These are phyloP conservation scores for Starmerella geochares DNA, from an alignment of 805 yeast genomes.

Conservation along the genomic window DNA sequence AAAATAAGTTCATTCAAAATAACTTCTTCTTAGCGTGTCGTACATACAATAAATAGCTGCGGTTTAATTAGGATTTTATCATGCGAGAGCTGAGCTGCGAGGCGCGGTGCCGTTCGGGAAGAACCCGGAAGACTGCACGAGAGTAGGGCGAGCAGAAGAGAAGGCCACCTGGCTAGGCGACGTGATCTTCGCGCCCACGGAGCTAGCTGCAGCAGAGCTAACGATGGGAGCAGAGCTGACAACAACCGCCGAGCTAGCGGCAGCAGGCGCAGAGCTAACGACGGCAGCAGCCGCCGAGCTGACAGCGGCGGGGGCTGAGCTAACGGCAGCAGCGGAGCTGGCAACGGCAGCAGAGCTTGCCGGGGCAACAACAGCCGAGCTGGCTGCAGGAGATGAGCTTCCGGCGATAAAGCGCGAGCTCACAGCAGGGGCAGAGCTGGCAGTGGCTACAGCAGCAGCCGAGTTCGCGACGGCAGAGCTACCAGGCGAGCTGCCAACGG, in stretches of 20 bases:
- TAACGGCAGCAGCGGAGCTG: neutral
- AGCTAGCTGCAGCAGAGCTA: slow-evolving; percentile 1
- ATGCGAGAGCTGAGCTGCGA: slow-evolving; percentile 7
- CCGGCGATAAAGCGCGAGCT: no score
- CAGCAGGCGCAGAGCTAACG: neutral
- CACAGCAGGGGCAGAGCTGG: slow-evolving; percentile 1
- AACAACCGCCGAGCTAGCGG: neutral
- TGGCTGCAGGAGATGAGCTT: neutral
- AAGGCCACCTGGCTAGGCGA: slow-evolving; percentile 1
- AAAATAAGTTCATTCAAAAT: no score
- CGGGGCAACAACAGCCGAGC: neutral
- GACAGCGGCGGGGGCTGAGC: neutral
- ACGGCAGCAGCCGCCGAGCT: slow-evolving; percentile 2
- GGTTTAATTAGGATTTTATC: neutral
- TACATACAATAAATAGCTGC: slow-evolving; percentile 6
- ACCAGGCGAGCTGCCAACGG: neutral
- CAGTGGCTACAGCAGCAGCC: neutral
- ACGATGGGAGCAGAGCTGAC: slow-evolving; percentile 6
- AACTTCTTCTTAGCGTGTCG: neutral
- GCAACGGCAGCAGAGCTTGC: slow-evolving; percentile 2
- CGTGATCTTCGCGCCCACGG: slow-evolving; percentile 5
- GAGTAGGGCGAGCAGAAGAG: slow-evolving; percentile 5
- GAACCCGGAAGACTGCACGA: neutral
- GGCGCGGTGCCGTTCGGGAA: slow-evolving; percentile 3
- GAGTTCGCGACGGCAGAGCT: neutral